These are phyloP conservation scores for Pyricularia pennisetigena DNA, from an alignment of 2,329 filamentous ascomycete genomes.

Conservation along the genomic window DNA sequence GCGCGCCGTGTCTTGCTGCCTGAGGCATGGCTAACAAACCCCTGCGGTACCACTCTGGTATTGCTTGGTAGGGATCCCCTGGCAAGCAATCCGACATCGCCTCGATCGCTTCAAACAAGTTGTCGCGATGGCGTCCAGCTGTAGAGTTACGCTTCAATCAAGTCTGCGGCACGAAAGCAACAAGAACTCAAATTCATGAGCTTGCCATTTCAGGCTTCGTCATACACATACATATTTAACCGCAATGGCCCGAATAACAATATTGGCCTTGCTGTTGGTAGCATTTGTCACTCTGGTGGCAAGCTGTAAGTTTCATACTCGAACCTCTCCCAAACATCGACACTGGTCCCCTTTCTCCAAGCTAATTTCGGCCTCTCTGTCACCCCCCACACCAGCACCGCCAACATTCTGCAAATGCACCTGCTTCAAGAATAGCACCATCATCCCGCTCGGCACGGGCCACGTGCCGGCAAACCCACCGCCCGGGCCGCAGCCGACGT, in stretches of 20 bases:
- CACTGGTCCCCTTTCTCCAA: background rate
- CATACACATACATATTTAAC: background rate
- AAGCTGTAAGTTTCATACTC: constrained; percentile 25
- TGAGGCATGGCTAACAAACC: background rate
- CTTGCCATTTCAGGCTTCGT: background rate
- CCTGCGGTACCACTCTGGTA: background rate
- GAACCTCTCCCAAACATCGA: background rate
- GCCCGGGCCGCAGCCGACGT: constrained; percentile 12
- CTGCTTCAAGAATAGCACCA: constrained; percentile 60
- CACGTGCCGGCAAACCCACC: constrained; percentile 18
- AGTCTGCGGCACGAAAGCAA: background rate
- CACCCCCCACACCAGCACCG: constrained; percentile 31
- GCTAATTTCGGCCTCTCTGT: background rate
- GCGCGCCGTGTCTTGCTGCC: background rate
- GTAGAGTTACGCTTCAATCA: background rate
- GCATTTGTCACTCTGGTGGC: constrained; percentile 24
- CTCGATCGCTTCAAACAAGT: background rate
- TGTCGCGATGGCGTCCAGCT: background rate
- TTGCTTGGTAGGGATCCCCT: background rate
- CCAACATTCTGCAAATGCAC: constrained; percentile 62
- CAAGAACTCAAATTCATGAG: background rate
- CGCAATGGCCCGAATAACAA: constrained; percentile 28
- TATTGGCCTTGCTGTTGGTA: constrained; percentile 25
- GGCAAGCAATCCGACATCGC: background rate
- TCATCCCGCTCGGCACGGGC: constrained; percentile 48